Conservation (phyloP, 441 rosid species). For the Eruca vesicaria region DNA sequence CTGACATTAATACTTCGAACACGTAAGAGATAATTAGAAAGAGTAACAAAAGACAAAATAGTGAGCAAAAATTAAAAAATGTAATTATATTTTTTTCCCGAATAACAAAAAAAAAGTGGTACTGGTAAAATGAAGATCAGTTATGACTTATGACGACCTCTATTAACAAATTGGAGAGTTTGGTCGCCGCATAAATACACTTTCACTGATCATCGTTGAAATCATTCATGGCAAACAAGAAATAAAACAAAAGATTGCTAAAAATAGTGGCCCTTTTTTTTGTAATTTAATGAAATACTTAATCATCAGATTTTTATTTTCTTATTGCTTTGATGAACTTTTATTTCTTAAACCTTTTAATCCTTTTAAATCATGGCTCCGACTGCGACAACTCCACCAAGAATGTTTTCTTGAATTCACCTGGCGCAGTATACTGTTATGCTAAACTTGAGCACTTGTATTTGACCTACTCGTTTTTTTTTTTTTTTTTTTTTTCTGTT, state of each 20-base stretch:
- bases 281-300: neutral
- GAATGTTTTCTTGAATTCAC: slow-evolving; percentile 21
- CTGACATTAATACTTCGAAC: neutral
- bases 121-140: neutral
- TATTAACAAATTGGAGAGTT: neutral
- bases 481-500: too few relatives aligned
- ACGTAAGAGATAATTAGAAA: neutral
- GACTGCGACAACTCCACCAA: slow-evolving; percentile 22
- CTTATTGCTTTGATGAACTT: neutral
- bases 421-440: slow-evolving; percentile 16
- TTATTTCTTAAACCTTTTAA: neutral
- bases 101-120: neutral
- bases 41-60: neutral
- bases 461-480: neutral
- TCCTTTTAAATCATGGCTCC: neutral
- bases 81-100: neutral
- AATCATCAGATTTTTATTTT: slow-evolving; percentile 5
- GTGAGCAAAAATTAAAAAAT: neutral
- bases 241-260: slow-evolving; percentile 8
- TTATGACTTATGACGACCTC: neutral
- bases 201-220: neutral
- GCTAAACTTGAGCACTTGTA: slow-evolving; percentile 10
- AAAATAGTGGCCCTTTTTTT: neutral
- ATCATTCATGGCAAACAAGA: slow-evolving; percentile 16
- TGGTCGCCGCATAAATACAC: slow-evolving; percentile 26